Evolutionary conservation across 176 grass and related monocot species (phyloP).

Genomic region (Luzula sylvatica): DNA sequence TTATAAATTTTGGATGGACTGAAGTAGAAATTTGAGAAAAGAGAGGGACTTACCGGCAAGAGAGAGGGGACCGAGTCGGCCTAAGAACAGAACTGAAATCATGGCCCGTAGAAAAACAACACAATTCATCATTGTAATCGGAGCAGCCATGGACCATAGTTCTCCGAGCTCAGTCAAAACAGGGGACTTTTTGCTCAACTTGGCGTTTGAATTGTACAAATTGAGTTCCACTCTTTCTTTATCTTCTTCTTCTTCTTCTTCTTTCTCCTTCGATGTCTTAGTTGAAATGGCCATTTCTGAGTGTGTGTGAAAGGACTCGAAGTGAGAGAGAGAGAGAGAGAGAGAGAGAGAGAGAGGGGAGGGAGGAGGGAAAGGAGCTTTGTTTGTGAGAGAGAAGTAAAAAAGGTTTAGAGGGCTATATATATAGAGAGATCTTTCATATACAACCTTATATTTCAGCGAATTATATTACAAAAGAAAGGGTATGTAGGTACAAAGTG

Average conservation of each 20-base stretch:
- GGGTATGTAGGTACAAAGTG: too few species aligned
- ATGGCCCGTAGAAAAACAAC: conserved; percentile 89
- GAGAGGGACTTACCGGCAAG: conserved; percentile 75
- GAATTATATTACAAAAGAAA: background rate
- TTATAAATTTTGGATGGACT: too few species aligned
- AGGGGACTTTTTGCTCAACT: background rate
- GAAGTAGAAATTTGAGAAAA: too few species aligned
- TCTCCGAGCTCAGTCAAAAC: conserved; percentile 42
- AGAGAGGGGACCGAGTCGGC: conserved; percentile 64
- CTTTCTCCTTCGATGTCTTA: background rate
- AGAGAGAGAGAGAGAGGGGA: background rate
- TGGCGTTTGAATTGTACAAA: background rate
- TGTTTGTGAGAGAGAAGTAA: background rate
- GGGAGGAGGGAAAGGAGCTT: background rate
- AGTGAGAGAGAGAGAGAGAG: background rate
- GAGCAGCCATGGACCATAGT: conserved; percentile 64
- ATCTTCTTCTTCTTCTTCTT: background rate
- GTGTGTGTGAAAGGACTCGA: background rate
- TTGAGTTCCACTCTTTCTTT: background rate
- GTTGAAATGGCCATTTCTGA: conserved; percentile 12
- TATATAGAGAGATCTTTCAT: conserved; percentile 8
- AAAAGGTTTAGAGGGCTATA: conserved; percentile 1
- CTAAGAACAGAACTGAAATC: conserved; percentile 87
- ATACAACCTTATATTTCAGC: conserved; percentile 9
- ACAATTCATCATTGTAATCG: conserved; percentile 80